Conservation (phyloP, 2,329 filamentous ascomycete species). For the Nothomitra cinnamomea region DNA sequence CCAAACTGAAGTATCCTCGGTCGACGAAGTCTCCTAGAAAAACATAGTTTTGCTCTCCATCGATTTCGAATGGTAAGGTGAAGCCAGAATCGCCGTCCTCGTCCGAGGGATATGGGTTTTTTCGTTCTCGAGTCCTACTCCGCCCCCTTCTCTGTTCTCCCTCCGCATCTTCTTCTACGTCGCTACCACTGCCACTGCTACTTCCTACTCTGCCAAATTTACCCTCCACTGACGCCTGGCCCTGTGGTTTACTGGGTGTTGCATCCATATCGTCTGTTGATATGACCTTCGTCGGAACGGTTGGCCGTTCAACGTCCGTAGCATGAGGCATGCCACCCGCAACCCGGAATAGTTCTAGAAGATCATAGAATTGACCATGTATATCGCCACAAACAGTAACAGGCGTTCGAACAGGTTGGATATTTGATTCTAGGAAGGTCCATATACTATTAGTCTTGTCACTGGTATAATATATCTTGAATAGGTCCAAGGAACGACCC, state of each 20-base stretch:
- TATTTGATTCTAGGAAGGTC: conserved; percentile 64
- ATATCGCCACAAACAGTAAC: conserved; percentile 98
- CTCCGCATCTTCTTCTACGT: conserved; percentile 22
- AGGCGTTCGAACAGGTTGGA: conserved; percentile 90
- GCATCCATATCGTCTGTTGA: conserved; percentile 86
- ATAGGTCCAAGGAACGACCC: neutral
- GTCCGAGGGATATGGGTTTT: neutral
- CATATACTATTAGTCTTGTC: neutral
- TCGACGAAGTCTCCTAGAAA: conserved; percentile 62
- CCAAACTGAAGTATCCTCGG: conserved; percentile 55
- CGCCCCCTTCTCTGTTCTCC: conserved; percentile 19
- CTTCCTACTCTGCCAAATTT: conserved; percentile 26
- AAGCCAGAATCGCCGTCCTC: conserved; percentile 12
- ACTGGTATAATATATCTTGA: no score
- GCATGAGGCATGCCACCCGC: conserved; percentile 93
- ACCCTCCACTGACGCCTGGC: conserved; percentile 78
- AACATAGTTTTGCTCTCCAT: conserved; percentile 51
- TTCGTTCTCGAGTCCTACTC: conserved; percentile 19
- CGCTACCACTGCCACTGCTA: conserved; percentile 23
- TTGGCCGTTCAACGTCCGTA: conserved; percentile 48
- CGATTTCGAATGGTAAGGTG: conserved; percentile 15
- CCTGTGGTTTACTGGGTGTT: conserved; percentile 68
- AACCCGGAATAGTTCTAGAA: conserved; percentile 91
- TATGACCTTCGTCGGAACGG: conserved; percentile 56
- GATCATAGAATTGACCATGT: conserved; percentile 95